Conservation (phyloP, 495 filamentous ascomycete species). For the Aspergillus asperescens region DNA sequence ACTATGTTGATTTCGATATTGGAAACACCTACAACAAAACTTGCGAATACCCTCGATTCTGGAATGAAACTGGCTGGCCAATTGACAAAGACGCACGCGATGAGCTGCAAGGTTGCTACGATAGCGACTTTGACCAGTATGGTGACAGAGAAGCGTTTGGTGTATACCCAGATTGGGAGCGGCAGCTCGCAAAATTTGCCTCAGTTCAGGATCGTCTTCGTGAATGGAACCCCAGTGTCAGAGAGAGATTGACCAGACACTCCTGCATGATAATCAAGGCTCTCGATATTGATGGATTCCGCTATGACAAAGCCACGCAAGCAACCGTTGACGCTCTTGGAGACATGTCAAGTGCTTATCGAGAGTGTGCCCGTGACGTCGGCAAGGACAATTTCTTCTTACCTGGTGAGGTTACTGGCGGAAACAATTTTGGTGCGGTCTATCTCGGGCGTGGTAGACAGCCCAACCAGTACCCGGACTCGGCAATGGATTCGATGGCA, state of each 20-base stretch:
- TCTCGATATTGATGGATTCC: slow-evolving; percentile 66
- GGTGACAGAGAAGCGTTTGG: slow-evolving; percentile 66
- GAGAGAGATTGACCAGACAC: slow-evolving; percentile 54
- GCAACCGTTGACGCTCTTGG: slow-evolving; percentile 60
- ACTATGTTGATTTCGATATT: slow-evolving; percentile 60
- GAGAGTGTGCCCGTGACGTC: slow-evolving; percentile 51
- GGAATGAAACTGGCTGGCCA: slow-evolving; percentile 56
- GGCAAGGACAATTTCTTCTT: slow-evolving; percentile 62
- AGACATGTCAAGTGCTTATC: slow-evolving; percentile 48
- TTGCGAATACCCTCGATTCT: slow-evolving; percentile 63
- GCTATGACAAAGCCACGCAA: slow-evolving; percentile 65
- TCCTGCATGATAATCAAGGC: slow-evolving; percentile 60
- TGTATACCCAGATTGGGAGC: slow-evolving; percentile 62
- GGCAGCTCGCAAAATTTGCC: slow-evolving; percentile 66
- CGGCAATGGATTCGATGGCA: slow-evolving; percentile 42
- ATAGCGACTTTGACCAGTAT: slow-evolving; percentile 69
- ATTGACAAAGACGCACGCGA: slow-evolving; percentile 43
- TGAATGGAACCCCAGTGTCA: slow-evolving; percentile 61
- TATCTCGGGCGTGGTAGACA: slow-evolving; percentile 63
- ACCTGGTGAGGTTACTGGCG: slow-evolving; percentile 59
- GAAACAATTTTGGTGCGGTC: slow-evolving; percentile 59
- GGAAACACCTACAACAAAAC: slow-evolving; percentile 52
- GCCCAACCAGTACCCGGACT: slow-evolving; percentile 44
- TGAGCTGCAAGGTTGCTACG: slow-evolving; percentile 53
- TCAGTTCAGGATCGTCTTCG: slow-evolving; percentile 71